These are phyloP conservation scores for Fragaria nilgerrensis DNA, from an alignment of 306 rosid species.

Conservation along the genomic window DNA sequence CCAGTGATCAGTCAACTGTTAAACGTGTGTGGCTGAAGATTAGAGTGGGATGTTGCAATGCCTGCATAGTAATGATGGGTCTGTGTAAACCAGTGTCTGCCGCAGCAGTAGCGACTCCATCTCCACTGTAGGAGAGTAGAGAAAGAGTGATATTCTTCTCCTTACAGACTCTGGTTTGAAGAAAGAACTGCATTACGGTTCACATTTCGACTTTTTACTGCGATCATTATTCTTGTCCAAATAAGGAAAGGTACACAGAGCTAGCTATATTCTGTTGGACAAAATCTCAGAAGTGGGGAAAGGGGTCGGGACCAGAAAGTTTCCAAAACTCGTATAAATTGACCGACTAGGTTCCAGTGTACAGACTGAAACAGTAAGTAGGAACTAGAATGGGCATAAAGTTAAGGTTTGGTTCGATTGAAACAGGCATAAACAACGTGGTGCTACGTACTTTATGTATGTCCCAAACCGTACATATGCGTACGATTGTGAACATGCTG, in stretches of 20 bases:
- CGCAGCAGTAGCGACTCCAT: not conserved
- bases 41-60: not conserved
- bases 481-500: not conserved
- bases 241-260: not conserved
- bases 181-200: not conserved
- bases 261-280: not conserved
- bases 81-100: not conserved
- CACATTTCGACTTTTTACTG: not conserved
- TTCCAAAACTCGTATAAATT: not conserved
- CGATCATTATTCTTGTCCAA: not conserved
- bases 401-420: not conserved
- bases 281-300: not conserved
- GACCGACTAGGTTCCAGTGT: not conserved
- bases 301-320: not conserved
- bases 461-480: not conserved
- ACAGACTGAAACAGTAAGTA: not conserved
- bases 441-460: not conserved
- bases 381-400: not conserved
- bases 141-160: too few relatives aligned
- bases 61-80: not conserved
- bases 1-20: not conserved
- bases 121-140: not conserved
- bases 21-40: not conserved
- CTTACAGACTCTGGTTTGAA: too few relatives aligned
- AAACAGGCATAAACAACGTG: not conserved